Evolutionary conservation across 1,284 basidiomycete species (phyloP), one percentile per base, ranked within the genome.

Genomic region (Coniophora puteana): DNA sequence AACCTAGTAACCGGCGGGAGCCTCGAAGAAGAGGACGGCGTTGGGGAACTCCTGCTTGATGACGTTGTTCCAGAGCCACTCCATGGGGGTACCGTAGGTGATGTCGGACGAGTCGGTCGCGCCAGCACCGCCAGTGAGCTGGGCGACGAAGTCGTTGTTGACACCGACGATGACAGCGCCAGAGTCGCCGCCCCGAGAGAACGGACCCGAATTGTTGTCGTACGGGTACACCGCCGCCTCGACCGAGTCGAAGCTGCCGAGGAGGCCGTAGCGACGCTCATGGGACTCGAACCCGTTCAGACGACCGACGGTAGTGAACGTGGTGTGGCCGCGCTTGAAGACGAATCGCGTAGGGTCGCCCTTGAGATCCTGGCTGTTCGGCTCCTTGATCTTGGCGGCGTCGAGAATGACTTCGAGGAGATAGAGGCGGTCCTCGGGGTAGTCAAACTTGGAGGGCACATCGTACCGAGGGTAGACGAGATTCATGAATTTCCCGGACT

Each of bases 161-260:
- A 40, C 41, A 30, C 61, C 63, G 38, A 50, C 52, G 45, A 67
- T 40, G 36, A 61, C 46, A 1, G 64, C 47, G 3, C 65, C 66
- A 13, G 66, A 67, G 45, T 67, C 65, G 5, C 66, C 64, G 4
- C 13, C 20, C 4, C 22, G 46, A 17, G 65, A 64, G 54, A 66
- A 67, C 5, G 45, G 36, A 5, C 53, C 57, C 8, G 51, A 55
- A 37, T 55, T 50, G 25, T 39, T 43, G 51, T 57, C 48, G 40
- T 53, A 52, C 5, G 59, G 44, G 43, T 52, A 24, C 18, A 66
- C 49, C 0, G 51, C 51, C 46, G 46, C 46, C 50, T 61, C 61
- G 21, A 43, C 53, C 5, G 62, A 62, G 10, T 47, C 53, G 23
- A 38, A 21, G 23, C 24, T 41, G 20, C 32, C 40, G 21, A 41